Evolutionary conservation across 2,329 filamentous ascomycete genomes (phyloP).

Genomic region (Fusarium sp.): DNA sequence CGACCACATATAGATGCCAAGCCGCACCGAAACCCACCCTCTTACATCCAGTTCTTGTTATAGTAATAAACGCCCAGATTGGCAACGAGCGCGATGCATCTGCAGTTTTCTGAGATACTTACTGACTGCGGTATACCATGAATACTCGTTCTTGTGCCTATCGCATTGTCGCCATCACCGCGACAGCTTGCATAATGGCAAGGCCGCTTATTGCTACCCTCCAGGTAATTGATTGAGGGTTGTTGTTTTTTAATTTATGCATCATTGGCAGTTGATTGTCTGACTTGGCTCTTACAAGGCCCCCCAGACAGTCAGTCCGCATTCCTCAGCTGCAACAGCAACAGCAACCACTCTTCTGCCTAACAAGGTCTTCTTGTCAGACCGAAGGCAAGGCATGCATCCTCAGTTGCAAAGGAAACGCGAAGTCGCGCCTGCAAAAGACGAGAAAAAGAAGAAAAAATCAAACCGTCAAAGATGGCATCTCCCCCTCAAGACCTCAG

Average conservation of each 20-base stretch:
- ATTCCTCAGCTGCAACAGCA: slow-evolving; percentile 30
- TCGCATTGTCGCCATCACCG: slow-evolving; percentile 40
- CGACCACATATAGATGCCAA: slow-evolving; percentile 28
- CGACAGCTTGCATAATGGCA: slow-evolving; percentile 21
- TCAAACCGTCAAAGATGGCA: slow-evolving; percentile 5
- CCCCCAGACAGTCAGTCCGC: slow-evolving; percentile 8
- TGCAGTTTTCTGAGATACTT: slow-evolving; percentile 11
- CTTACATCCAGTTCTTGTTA: slow-evolving; percentile 9
- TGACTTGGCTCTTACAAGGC: slow-evolving; percentile 14
- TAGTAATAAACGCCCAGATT: slow-evolving; percentile 32
- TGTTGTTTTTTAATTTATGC: neutral
- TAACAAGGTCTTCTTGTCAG: slow-evolving; percentile 20
- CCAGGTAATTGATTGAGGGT: slow-evolving; percentile 1
- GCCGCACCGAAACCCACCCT: slow-evolving; percentile 10
- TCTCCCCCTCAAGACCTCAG: slow-evolving; percentile 11
- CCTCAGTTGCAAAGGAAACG: slow-evolving; percentile 20
- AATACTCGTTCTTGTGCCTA: neutral
- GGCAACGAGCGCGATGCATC: slow-evolving; percentile 45
- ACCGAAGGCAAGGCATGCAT: slow-evolving; percentile 10
- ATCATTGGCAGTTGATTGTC: slow-evolving; percentile 11
- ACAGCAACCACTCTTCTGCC: slow-evolving; percentile 21
- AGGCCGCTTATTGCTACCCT: slow-evolving; percentile 19
- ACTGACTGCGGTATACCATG: neutral
- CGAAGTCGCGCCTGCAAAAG: slow-evolving; percentile 20
- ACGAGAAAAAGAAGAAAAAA: slow-evolving; percentile 29